Conservation (phyloP, 208 protist species). For the Acanthamoeba triangularis region DNA sequence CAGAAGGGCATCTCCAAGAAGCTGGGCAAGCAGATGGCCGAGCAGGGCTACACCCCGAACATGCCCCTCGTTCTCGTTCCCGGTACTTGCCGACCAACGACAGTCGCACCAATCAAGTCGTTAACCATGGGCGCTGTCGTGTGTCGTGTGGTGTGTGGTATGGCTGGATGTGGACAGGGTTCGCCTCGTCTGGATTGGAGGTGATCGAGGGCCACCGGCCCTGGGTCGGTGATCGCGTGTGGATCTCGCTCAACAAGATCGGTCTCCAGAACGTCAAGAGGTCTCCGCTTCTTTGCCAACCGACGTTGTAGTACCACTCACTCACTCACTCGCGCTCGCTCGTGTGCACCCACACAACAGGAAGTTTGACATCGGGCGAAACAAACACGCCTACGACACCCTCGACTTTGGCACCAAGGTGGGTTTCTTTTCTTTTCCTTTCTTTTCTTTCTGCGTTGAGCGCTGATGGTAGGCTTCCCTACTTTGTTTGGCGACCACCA, state of each 20-base stretch:
- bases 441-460: background rate
- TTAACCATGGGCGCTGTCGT: background rate
- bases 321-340: no score
- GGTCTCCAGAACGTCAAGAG: constrained; percentile 37
- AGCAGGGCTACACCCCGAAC: constrained; percentile 62
- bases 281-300: background rate
- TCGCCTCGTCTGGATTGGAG: constrained; percentile 62
- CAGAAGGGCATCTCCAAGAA: constrained; percentile 46
- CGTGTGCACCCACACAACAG: background rate
- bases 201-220: constrained; percentile 42
- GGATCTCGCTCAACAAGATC: constrained; percentile 70
- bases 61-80: constrained; percentile 67
- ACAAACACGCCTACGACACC: background rate
- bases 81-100: background rate
- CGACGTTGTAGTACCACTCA: background rate
- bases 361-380: background rate
- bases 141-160: background rate
- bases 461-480: background rate
- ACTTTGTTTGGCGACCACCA: background rate
- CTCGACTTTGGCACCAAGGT: constrained; percentile 12
- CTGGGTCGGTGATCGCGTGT: constrained; percentile 64
- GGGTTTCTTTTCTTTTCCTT: background rate
- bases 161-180: background rate
- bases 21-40: constrained; percentile 43
- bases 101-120: no score